These are phyloP conservation scores for Nakazawaea anatomiae DNA, from an alignment of 805 yeast species.

Conservation along the genomic window DNA sequence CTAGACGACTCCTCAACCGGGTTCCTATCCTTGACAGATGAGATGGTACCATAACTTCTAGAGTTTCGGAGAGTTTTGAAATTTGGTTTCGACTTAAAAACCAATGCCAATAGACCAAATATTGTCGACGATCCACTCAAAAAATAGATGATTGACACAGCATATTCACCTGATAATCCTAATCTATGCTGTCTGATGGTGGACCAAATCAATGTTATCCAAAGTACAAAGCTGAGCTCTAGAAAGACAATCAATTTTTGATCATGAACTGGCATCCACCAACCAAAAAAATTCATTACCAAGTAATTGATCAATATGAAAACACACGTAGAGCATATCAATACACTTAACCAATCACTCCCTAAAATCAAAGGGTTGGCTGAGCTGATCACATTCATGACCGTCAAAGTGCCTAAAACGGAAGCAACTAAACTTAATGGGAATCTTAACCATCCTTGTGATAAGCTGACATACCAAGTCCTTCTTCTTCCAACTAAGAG, in stretches of 20 bases:
- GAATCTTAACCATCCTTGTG: slow-evolving; percentile 45
- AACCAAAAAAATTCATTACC: slow-evolving; percentile 40
- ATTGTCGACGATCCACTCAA: slow-evolving; percentile 41
- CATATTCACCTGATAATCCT: slow-evolving; percentile 50
- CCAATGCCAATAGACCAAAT: slow-evolving; percentile 48
- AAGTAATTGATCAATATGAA: slow-evolving; percentile 51
- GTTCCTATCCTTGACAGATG: neutral
- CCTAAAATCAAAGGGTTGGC: slow-evolving; percentile 48
- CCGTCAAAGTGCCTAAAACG: slow-evolving; percentile 26
- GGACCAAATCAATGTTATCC: slow-evolving; percentile 48
- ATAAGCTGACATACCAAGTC: slow-evolving; percentile 38
- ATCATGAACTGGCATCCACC: slow-evolving; percentile 46
- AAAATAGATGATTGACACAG: slow-evolving; percentile 38
- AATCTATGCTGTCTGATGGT: slow-evolving; percentile 43
- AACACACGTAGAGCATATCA: slow-evolving; percentile 40
- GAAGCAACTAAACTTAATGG: slow-evolving; percentile 54
- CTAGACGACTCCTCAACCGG: neutral
- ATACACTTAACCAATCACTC: slow-evolving; percentile 41
- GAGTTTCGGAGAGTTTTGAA: neutral
- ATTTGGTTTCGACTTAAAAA: slow-evolving; percentile 20
- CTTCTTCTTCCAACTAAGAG: slow-evolving; percentile 40
- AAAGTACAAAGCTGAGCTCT: slow-evolving; percentile 48
- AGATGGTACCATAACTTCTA: slow-evolving; percentile 1
- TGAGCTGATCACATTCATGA: slow-evolving; percentile 32
- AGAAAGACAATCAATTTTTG: slow-evolving; percentile 53